Conservation (phyloP, 805 yeast genomes). For the Spathaspora girioi region DNA sequence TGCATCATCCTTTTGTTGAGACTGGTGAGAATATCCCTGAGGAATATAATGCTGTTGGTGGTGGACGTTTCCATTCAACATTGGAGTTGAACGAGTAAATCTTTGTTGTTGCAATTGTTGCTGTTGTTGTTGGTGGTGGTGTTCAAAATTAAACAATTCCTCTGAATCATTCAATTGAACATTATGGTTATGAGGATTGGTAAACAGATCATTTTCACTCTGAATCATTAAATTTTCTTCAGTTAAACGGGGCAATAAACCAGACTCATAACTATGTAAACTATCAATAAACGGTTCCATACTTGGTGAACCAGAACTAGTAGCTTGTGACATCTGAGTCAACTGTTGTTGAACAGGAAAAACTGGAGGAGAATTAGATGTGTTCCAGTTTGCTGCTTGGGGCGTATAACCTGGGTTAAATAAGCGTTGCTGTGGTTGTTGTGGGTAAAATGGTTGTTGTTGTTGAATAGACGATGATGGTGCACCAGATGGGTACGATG, state of each 20-base stretch:
- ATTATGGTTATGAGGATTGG: not conserved
- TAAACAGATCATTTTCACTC: not conserved
- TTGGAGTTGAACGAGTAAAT: not conserved
- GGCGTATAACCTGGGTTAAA: not conserved
- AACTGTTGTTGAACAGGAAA: not conserved
- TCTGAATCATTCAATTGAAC: conserved; percentile 4
- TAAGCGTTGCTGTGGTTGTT: not conserved
- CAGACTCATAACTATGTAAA: not conserved
- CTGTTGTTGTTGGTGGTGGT: too few relatives aligned
- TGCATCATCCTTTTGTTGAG: not conserved
- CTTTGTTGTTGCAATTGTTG: conserved; percentile 10
- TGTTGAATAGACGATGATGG: not conserved
- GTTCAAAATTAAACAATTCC: conserved; percentile 12
- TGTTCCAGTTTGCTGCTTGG: not conserved
- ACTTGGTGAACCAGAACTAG: not conserved
- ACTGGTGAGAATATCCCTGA: not conserved
- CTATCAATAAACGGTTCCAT: not conserved
- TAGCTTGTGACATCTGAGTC: not conserved
- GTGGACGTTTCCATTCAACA: not conserved
- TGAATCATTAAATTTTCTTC: conserved; percentile 20
- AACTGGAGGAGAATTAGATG: conserved; percentile 2
- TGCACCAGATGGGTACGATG: not conserved
- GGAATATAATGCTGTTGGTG: not conserved
- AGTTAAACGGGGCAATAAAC: conserved; percentile 23
- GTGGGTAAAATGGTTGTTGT: not conserved